phyloP scores from a whole-genome alignment of 305 asterid genomes.

The Ilex paraguariensis region DNA sequence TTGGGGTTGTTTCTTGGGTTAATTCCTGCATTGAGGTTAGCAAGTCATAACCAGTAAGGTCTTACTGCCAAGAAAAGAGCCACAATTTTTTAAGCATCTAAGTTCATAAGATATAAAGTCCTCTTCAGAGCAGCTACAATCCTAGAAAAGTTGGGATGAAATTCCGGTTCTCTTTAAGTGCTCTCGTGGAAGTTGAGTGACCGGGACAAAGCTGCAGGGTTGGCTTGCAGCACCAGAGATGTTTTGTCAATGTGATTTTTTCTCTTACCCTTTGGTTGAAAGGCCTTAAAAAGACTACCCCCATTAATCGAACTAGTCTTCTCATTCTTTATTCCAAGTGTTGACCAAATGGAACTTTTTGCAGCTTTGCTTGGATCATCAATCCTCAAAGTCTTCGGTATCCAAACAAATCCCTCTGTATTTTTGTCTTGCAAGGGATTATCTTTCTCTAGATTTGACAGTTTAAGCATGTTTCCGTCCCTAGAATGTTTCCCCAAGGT shows the following conservation, averaged over 20 bases:
- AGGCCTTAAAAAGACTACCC: conserved; percentile 29
- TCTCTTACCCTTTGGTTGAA: conserved; percentile 27
- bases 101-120: too few relatives aligned
- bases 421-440: conserved; percentile 11
- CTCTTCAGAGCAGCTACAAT: conserved; percentile 1
- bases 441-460: conserved; percentile 10
- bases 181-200: conserved; percentile 58
- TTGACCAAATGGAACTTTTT: conserved; percentile 61
- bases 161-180: conserved; percentile 11
- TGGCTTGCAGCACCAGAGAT: conserved; percentile 46
- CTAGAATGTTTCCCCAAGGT: conserved; percentile 51
- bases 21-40: neutral
- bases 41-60: neutral
- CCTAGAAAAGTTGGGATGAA: neutral
- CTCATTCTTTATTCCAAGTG: conserved; percentile 40
- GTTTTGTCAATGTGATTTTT: conserved; percentile 17
- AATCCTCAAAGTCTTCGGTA: conserved; percentile 51
- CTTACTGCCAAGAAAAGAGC: neutral
- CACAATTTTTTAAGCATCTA: too few relatives aligned
- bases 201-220: conserved; percentile 77
- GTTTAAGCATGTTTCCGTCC: conserved; percentile 24
- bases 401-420: conserved; percentile 20
- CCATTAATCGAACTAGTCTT: conserved; percentile 16
- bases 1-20: neutral
- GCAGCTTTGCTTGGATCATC: conserved; percentile 63